These are phyloP conservation scores for Paramecium sexaurelia DNA, from an alignment of 73 alveolate species.

Conservation along the genomic window DNA sequence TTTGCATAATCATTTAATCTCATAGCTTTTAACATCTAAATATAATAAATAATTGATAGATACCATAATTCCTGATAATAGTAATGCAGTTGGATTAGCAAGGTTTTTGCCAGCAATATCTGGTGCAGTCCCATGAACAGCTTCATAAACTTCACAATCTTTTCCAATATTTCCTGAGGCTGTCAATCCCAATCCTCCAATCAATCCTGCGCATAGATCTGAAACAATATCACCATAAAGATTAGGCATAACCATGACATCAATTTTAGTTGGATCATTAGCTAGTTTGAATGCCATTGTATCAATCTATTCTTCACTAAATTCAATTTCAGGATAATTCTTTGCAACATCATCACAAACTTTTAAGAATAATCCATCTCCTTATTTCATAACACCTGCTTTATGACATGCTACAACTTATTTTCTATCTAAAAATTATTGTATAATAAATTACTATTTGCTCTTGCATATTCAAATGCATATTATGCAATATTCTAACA, in stretches of 20 bases:
- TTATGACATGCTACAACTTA: conserved; percentile 78
- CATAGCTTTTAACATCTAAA: conserved; percentile 80
- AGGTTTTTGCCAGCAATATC: conserved; percentile 84
- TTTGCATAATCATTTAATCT: conserved; percentile 69
- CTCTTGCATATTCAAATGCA: conserved; percentile 81
- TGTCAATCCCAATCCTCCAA: conserved; percentile 86
- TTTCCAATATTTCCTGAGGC: conserved; percentile 83
- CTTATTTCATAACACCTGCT: conserved; percentile 85
- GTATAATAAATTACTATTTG: conserved; percentile 26
- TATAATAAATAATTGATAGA: neutral
- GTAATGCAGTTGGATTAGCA: conserved; percentile 85
- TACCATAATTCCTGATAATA: conserved; percentile 78
- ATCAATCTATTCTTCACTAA: conserved; percentile 75
- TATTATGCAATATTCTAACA: conserved; percentile 74
- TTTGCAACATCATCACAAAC: conserved; percentile 74
- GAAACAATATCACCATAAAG: conserved; percentile 85
- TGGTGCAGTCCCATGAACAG: conserved; percentile 89
- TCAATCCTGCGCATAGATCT: conserved; percentile 85
- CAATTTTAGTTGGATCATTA: conserved; percentile 72
- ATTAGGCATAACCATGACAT: conserved; percentile 88
- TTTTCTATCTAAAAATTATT: conserved; percentile 62
- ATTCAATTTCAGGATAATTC: conserved; percentile 74
- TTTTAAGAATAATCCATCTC: conserved; percentile 81
- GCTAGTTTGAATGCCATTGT: conserved; percentile 73
- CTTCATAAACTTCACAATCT: conserved; percentile 82